Evolutionary conservation across 306 rosid species (phyloP), one percentile per base, ranked within the genome.

Genomic region (Hippophae gyantsensis): DNA sequence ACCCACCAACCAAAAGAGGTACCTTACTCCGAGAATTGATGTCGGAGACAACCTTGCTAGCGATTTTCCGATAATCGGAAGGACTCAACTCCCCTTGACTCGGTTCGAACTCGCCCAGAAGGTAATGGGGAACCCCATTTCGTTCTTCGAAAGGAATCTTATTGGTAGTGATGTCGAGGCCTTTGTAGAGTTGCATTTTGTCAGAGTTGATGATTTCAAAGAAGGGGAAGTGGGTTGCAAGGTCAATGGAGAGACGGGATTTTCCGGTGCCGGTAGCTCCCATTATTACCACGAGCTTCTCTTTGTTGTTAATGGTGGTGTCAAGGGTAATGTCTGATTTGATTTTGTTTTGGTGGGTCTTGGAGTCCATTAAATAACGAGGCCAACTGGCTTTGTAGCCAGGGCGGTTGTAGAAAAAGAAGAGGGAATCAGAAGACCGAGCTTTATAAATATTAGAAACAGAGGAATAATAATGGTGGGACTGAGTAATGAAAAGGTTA

Each of bases 231-330:
- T 57, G 86, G 10, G 79, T 54, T 57, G 96, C 89, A 25, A 92
- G 81, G 62, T 92, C 98, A 52, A 92, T 44, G 61, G 98, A 92
- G 41, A 92, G 93, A 5, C 80, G 74, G 1, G 98, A 81, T 57
- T 92, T 92, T 1, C 96, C 96, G 55, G 86, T 72, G 10, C 98
- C 98, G 42, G 98, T 92, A 58, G 96, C 82, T 0, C 98, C 98
- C 75, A 92, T 71, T 43, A 92, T 77, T 56, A 92, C 74, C 0
- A 92, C 41, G 2, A 85, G 78, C 77, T 89, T 89, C 27, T 86
- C 87, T 12, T 89, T 84, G 11, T 69, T 58, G 12, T 73, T 78
- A 42, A 42, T 75, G 69, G 51, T 68, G 56, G 3, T 72, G 61
- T 46, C 18, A 9, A 32, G 9, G 62, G 45, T 72, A 69, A 66